These are phyloP conservation scores for Trypanosomatidae sp. DNA, from an alignment of 208 protist species.

Conservation along the genomic window DNA sequence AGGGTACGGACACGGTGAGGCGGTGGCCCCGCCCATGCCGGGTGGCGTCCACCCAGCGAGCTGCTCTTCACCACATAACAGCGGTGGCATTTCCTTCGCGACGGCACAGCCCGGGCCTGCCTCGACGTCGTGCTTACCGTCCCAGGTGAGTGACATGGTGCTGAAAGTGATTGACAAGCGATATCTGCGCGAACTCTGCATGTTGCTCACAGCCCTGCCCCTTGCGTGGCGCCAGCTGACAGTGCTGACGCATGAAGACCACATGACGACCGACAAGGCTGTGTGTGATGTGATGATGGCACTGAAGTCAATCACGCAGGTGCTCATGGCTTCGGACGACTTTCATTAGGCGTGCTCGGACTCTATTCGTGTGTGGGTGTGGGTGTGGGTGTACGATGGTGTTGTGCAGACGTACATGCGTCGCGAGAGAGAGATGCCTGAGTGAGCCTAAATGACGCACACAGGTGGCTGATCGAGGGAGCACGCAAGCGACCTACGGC, in stretches of 20 bases:
- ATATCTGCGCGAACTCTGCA: constrained; percentile 68
- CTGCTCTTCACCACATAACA: not conserved
- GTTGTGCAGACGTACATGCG: not conserved
- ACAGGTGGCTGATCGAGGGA: no score
- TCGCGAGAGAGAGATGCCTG: not conserved
- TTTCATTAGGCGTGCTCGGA: constrained; percentile 24
- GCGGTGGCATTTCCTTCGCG: not conserved
- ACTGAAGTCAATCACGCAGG: constrained; percentile 67
- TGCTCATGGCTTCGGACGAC: constrained; percentile 80
- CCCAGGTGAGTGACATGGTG: constrained; percentile 33
- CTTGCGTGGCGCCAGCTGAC: constrained; percentile 55
- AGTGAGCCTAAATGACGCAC: not conserved
- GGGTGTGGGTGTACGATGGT: not conserved
- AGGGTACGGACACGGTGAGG: not conserved
- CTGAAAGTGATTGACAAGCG: constrained; percentile 50
- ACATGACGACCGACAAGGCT: constrained; percentile 46
- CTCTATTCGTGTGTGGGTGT: not conserved
- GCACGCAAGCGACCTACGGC: no score
- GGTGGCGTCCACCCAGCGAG: not conserved
- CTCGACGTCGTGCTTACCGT: not conserved
- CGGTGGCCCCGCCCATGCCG: not conserved
- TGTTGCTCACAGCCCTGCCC: constrained; percentile 61
- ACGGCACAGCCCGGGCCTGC: not conserved
- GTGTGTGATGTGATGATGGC: constrained; percentile 59
- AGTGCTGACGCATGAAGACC: constrained; percentile 50